Percentiles rank a stretch among this genome's conserved stretches.
phyloP scores from a whole-genome alignment of 164 flowering plant species.

The Protea cynaroides region DNA sequence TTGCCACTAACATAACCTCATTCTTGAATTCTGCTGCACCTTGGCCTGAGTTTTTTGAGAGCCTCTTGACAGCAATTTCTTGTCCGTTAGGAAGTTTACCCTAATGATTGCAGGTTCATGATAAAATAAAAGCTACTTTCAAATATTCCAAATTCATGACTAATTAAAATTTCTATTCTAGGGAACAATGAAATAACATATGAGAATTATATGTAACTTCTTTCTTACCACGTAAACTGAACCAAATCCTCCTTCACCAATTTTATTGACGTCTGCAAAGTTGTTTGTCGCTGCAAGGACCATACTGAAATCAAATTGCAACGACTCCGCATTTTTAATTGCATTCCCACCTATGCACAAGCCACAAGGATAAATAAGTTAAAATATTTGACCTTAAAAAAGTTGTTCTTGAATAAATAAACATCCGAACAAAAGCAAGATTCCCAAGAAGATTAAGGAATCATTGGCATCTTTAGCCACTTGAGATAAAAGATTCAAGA shows the following conservation, averaged over 20 bases:
- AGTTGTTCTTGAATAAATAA: no score
- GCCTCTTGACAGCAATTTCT: conserved; percentile 17
- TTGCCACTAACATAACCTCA: conserved; percentile 11
- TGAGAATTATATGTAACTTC: neutral
- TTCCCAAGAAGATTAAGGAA: no score
- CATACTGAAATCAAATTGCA: conserved; percentile 16
- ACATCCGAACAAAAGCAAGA: no score
- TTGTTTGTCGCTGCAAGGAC: conserved; percentile 25
- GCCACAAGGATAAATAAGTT: no score
- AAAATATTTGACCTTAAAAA: no score
- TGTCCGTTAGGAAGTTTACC: conserved; percentile 13
- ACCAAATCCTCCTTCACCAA: conserved; percentile 36
- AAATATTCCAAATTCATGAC: no score
- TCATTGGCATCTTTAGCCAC: no score
- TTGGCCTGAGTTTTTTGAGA: conserved; percentile 14
- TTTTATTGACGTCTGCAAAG: conserved; percentile 24
- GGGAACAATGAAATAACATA: no score
- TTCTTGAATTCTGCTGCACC: conserved; percentile 15
- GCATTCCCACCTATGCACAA: conserved; percentile 5
- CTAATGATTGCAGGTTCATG: neutral
- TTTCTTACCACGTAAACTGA: conserved; percentile 25
- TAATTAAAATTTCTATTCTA: no score
- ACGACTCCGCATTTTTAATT: conserved; percentile 13
- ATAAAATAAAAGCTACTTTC: no score
- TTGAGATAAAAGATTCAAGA: no score